These are phyloP conservation scores for Chaetomiaceae sp. DNA, from an alignment of 2,329 filamentous ascomycete species.

Conservation along the genomic window DNA sequence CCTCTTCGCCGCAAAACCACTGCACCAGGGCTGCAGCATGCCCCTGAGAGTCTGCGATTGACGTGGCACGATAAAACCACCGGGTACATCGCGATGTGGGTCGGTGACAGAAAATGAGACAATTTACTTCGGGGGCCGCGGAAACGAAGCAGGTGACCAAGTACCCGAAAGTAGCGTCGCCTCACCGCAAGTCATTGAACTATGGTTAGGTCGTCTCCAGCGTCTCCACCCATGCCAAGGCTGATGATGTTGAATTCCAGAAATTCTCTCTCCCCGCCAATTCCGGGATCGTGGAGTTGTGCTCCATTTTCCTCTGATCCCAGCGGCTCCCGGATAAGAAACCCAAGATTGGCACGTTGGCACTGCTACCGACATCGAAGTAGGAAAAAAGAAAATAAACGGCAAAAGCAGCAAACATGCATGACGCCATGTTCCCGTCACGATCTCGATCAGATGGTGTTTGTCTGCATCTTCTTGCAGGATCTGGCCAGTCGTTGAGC, in stretches of 20 bases:
- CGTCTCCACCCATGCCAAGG: background rate
- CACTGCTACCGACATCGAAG: too few species aligned
- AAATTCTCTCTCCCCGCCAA: constrained; percentile 18
- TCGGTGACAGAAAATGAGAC: constrained; percentile 3
- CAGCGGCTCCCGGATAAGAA: too few species aligned
- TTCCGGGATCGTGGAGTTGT: constrained; percentile 17
- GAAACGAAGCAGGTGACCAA: background rate
- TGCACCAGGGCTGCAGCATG: background rate
- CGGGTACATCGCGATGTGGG: constrained; percentile 5
- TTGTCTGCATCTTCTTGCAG: background rate
- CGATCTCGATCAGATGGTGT: background rate
- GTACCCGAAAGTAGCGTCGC: constrained; percentile 15
- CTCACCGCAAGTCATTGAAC: constrained; percentile 16
- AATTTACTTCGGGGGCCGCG: background rate
- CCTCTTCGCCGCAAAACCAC: too few species aligned
- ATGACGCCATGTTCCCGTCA: constrained; percentile 4
- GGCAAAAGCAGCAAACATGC: background rate
- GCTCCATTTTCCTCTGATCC: too few species aligned
- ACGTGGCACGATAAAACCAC: constrained; percentile 14
- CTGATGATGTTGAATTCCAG: constrained; percentile 12
- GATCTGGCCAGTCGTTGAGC: background rate
- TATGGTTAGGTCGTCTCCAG: too few species aligned
- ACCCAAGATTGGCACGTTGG: background rate
- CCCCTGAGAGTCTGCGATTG: constrained; percentile 11
- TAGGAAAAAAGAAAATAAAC: too few species aligned